Base-by-base conservation (phyloP, 495 filamentous ascomycete species). In the Aspergillus nidulans region DNA sequence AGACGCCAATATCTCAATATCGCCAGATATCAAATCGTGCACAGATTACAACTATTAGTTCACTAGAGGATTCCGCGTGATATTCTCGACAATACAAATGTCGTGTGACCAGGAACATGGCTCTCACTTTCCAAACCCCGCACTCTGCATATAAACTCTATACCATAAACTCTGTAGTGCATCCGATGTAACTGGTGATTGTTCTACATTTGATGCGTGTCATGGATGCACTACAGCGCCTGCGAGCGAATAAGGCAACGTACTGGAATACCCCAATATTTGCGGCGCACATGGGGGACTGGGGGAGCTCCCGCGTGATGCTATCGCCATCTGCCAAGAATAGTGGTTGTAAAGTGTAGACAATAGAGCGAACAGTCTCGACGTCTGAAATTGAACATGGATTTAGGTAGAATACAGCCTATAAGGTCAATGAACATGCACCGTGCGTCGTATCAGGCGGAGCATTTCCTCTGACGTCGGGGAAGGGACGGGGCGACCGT, bases 1-100 rank as follows among this genome's bases (percentile, higher is more conserved):
- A 53, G 53, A 45, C 36, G 36, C 18, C 32, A 43, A 42, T 34
- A 39, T 45, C 40, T 55, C 47, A 34, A 57, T 58, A 50, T 16
- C 5, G 16, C 7, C 4, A 57, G 30, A 32, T 46, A 45, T 39
- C 21, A 52, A 53, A 26, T 21, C 28, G 30, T 44, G 38, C 44
- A 26, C 38, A 56, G 51, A 53, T 41, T 21, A 32, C 48, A 45
- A 19, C 42, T 30, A 46, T 32, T 41, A 36, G 20, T n/a, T n/a
- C n/a, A 26, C 36, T 39, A 13, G 36, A n/a, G 36, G 10, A 45
- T 45, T 34, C 53, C 56, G 56, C 50, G 50, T 59, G 45, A 51
- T 59, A 16, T 24, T 3, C 20, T 16, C 28, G 45, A 16, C 25
- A 49, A 49, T 43, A 40, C 34, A 49, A 45, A 45, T 39, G 42